Evolutionary conservation across 2,329 filamentous ascomycete genomes (phyloP), one percentile per base, ranked within the genome.

Genomic region (Phialocephala sp.): DNA sequence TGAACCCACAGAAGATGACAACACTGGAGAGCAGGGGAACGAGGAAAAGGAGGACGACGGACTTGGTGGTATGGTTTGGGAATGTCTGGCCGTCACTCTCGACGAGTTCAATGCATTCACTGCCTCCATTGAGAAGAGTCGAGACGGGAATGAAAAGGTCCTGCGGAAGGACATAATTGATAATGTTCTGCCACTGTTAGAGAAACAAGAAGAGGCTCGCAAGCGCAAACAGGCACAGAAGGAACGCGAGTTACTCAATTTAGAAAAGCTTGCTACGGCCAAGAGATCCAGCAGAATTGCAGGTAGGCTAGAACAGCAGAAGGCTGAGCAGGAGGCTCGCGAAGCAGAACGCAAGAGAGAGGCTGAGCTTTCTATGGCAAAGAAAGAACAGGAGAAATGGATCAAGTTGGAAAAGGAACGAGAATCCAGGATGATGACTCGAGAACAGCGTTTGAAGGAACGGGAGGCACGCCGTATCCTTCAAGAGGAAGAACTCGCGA

Each of bases 221-320:
- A 94, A 94, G 77, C 80, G 87, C 79, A 84, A 92, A 82, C 82
- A 90, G 59, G 73, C 81, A 2, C 85, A 88, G 67, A 83, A 90
- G 72, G 87, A 96, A 76, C 92, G 89, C 68, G 94, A 98, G 73
- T 79, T 97, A 24, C 82, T 93, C 60, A 93, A 89, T 71, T 79
- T 97, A 70, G 90, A 94, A 72, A 94, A 95, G 76, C 85, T 98
- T 80, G 93, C 93, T n/a, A 92, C 90, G 64, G 94, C 95, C 4
- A 99, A 99, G 80, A 85, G 95, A 68, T 99, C 95, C 0, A 97
- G 92, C 73, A 88, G 95, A 68, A 87, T 99, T 71, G 94, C 94
- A 20, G 86, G 86, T 69, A 96, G 93, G 75, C 82, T 88, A 39
- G 93, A 97, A 75, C 90, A 88, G 69, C 91, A 93, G 74, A 89